phyloP scores from a whole-genome alignment of 179 eudicot genomes.

The Vitellaria paradoxa region DNA sequence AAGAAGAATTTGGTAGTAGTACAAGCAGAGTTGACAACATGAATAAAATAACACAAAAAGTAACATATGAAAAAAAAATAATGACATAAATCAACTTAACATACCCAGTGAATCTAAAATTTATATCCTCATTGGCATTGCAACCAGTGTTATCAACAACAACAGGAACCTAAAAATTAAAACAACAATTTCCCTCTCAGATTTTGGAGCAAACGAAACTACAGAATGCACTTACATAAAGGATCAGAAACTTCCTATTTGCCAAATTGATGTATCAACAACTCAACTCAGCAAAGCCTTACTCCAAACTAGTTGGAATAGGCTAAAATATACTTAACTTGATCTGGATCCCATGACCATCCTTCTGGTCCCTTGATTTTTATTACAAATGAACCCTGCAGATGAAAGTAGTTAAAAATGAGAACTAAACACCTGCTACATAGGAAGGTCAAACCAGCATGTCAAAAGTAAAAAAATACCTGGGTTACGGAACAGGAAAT shows the following conservation, averaged over 20 bases:
- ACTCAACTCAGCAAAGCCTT: not conserved
- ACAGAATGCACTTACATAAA: not conserved
- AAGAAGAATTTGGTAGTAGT: not conserved
- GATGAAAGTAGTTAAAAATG: constrained; percentile 5
- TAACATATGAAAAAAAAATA: not conserved
- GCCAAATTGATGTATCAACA: not conserved
- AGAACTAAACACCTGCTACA: not conserved
- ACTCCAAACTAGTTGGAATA: too few species aligned
- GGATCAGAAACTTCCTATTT: not conserved
- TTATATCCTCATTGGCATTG: constrained; percentile 92
- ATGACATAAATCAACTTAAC: constrained; percentile 20
- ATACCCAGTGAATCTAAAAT: constrained; percentile 93
- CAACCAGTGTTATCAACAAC: constrained; percentile 81
- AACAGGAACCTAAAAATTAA: constrained; percentile 64
- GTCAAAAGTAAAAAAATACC: not conserved
- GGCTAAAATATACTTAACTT: constrained; percentile 38
- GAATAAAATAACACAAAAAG: not conserved
- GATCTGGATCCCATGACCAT: constrained; percentile 95
- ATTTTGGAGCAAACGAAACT: not conserved
- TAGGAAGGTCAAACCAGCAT: constrained; percentile 4
- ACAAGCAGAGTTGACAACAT: constrained; percentile 7
- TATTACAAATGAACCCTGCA: constrained; percentile 88
- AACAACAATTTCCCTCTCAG: constrained; percentile 9
- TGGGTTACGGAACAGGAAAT: not conserved
- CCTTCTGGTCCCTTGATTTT: constrained; percentile 94